These are phyloP conservation scores for Yarrowia sp. DNA, from an alignment of 805 yeast genomes.

Conservation along the genomic window DNA sequence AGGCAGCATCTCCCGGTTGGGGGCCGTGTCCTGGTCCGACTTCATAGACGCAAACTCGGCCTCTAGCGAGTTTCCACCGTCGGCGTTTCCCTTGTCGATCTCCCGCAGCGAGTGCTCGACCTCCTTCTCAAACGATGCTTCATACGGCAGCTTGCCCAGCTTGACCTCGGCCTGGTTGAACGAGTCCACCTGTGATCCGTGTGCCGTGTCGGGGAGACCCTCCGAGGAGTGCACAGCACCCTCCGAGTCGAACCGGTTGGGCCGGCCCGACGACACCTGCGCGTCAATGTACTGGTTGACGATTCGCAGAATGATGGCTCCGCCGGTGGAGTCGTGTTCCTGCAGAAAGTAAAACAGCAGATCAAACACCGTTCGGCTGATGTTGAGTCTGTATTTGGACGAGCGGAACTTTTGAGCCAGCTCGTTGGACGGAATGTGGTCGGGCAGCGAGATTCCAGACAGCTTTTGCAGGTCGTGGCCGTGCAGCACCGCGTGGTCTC, in stretches of 20 bases:
- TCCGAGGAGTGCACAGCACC: conserved; percentile 46
- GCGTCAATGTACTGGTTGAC: conserved; percentile 76
- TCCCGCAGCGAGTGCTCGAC: conserved; percentile 78
- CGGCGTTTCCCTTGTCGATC: conserved; percentile 50
- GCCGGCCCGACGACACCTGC: conserved; percentile 39
- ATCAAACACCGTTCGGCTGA: conserved; percentile 83
- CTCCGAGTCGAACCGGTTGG: conserved; percentile 37
- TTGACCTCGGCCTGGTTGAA: conserved; percentile 72
- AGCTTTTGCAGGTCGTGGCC: conserved; percentile 71
- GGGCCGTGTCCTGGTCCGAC: conserved; percentile 51
- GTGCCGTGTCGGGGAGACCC: conserved; percentile 39
- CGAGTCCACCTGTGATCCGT: conserved; percentile 48
- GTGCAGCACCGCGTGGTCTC: conserved; percentile 73
- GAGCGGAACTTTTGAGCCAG: conserved; percentile 71
- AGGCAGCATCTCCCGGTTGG: conserved; percentile 73
- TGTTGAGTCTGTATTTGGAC: conserved; percentile 69
- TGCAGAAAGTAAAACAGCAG: conserved; percentile 80
- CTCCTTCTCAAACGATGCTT: conserved; percentile 79
- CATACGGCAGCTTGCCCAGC: conserved; percentile 81
- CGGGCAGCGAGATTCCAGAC: conserved; percentile 71
- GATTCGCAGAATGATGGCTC: conserved; percentile 77
- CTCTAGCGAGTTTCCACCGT: conserved; percentile 46
- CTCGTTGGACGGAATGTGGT: conserved; percentile 79
- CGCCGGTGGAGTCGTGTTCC: conserved; percentile 90
- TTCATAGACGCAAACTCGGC: conserved; percentile 64